Percentiles rank a stretch among this genome's conserved stretches.
phyloP scores from a whole-genome alignment of 306 rosid genomes.

The Prunus mira region DNA sequence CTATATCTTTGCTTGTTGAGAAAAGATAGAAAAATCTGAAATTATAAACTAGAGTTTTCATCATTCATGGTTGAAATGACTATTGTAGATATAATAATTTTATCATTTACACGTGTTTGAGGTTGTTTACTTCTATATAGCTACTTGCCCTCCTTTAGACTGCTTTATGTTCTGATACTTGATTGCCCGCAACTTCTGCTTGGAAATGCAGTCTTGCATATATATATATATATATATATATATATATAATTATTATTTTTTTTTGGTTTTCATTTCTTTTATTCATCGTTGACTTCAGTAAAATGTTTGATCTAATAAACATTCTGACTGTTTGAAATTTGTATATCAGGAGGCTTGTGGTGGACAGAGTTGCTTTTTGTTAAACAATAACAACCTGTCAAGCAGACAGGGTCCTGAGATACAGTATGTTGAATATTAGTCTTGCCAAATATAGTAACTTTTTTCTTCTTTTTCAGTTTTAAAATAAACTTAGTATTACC shows the following conservation, averaged over 20 bases:
- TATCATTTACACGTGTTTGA: no score
- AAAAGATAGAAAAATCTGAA: background rate
- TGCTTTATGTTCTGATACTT: background rate
- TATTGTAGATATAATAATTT: background rate
- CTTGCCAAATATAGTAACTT: background rate
- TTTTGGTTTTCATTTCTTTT: background rate
- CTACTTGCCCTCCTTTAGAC: no score
- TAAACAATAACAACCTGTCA: conserved; percentile 52
- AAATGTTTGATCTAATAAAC: background rate
- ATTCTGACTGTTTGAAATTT: conserved; percentile 3
- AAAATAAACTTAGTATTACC: background rate
- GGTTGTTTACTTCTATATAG: no score
- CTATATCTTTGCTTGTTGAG: background rate
- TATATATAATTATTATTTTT: background rate
- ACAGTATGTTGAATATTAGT: conserved; percentile 40
- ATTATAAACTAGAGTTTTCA: background rate
- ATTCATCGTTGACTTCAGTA: background rate
- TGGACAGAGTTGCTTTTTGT: conserved; percentile 72
- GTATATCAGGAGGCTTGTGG: conserved; percentile 66
- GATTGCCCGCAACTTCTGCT: background rate
- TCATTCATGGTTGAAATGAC: background rate
- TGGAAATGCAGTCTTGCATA: background rate
- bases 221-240: no score
- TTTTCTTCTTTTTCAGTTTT: conserved; percentile 13
- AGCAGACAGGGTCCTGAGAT: conserved; percentile 59